These are phyloP conservation scores for Grosmannia serpens DNA, from an alignment of 2,329 filamentous ascomycete species.

Conservation along the genomic window DNA sequence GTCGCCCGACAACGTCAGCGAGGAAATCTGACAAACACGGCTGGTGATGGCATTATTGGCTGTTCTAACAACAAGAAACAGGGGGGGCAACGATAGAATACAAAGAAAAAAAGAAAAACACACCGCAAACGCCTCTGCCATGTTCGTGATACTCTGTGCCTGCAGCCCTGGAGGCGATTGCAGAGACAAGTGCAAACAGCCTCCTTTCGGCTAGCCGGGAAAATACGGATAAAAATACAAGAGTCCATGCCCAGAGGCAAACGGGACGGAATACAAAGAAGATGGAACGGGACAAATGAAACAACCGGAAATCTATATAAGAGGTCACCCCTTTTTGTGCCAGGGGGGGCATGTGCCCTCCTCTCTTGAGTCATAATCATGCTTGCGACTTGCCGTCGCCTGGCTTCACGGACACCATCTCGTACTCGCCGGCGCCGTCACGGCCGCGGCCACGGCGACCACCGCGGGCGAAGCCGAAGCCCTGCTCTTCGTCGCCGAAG, in stretches of 20 bases:
- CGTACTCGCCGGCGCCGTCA: conserved; percentile 49
- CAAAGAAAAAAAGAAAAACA: too few relatives aligned
- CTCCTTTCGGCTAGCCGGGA: not conserved
- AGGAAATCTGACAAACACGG: not conserved
- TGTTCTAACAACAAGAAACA: not conserved
- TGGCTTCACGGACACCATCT: conserved; percentile 47
- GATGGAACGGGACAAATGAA: not conserved
- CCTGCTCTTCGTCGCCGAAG: conserved; percentile 33
- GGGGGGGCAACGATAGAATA: not conserved
- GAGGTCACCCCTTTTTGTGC: not conserved
- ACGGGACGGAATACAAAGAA: not conserved
- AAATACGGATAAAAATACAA: not conserved
- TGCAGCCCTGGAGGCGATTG: not conserved
- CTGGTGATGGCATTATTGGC: too few relatives aligned
- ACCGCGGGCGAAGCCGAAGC: conserved; percentile 37
- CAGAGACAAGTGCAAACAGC: not conserved
- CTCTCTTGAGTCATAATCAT: not conserved
- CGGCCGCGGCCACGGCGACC: conserved; percentile 39
- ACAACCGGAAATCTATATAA: not conserved
- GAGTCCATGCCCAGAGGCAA: too few relatives aligned
- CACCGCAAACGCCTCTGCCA: not conserved
- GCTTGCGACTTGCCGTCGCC: not conserved
- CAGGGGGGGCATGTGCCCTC: not conserved
- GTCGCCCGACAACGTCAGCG: not conserved
- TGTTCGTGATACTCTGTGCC: not conserved